Evolutionary conservation across 305 asterid genomes (phyloP).

Genomic region (Euphrasia arctica): DNA sequence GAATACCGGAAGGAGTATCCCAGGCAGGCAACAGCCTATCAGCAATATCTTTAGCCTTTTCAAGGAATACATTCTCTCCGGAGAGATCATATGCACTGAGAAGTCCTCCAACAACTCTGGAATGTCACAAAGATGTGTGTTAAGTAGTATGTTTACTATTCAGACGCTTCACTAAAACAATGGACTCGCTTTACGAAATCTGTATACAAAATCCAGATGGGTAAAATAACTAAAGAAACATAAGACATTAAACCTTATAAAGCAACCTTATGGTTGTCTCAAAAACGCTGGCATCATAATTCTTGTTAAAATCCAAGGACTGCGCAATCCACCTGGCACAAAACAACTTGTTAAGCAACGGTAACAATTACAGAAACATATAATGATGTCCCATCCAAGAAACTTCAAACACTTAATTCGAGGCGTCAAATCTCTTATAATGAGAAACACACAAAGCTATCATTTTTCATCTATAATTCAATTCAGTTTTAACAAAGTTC

Average conservation of each 20-base stretch:
- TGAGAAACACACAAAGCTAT: too few species aligned
- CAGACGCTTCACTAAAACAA: slow-evolving; percentile 18
- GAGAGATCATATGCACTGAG: slow-evolving; percentile 92
- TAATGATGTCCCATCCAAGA: slow-evolving; percentile 3
- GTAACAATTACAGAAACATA: slow-evolving; percentile 21
- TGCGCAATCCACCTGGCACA: slow-evolving; percentile 90
- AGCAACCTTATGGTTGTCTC: slow-evolving; percentile 99
- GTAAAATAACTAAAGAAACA: background rate
- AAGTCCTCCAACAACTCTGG: slow-evolving; percentile 98
- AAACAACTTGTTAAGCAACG: slow-evolving; percentile 32
- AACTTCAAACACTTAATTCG: slow-evolving; percentile 20
- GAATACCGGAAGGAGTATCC: slow-evolving; percentile 90
- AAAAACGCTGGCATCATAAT: slow-evolving; percentile 96
- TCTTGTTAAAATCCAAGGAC: slow-evolving; percentile 91
- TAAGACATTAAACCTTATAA: slow-evolving; percentile 63
- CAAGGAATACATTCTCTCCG: slow-evolving; percentile 88
- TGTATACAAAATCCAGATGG: background rate
- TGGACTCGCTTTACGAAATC: slow-evolving; percentile 17
- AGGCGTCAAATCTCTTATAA: too few species aligned
- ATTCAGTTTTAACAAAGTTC: too few species aligned
- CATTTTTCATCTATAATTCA: too few species aligned
- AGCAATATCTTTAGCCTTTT: slow-evolving; percentile 91
- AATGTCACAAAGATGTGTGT: slow-evolving; percentile 33
- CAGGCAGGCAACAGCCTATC: slow-evolving; percentile 95
- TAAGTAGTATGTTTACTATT: slow-evolving; percentile 22